Conservation (phyloP, 306 rosid species). For the Malus orientalis region DNA sequence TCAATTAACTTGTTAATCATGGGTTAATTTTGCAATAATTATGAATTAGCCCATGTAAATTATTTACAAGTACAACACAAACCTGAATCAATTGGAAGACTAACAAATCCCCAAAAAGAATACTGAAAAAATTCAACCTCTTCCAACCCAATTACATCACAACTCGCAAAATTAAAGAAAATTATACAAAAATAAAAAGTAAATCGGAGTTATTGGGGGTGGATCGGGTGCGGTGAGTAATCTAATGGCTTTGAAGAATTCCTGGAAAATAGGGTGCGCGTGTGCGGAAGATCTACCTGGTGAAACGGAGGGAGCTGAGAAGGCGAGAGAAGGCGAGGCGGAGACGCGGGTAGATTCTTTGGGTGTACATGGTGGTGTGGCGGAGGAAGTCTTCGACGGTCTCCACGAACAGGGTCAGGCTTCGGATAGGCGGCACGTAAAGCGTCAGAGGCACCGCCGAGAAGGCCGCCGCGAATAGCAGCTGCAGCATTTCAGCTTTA, state of each 20-base stretch:
- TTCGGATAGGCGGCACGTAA: conserved; percentile 81
- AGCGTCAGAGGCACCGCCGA: conserved; percentile 82
- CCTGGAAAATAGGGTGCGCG: neutral
- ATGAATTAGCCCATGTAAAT: neutral
- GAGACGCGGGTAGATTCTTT: conserved; percentile 43
- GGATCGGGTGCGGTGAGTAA: neutral
- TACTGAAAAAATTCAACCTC: neutral
- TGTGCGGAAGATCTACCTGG: conserved; percentile 23
- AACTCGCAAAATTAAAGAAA: neutral
- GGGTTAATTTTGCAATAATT: neutral
- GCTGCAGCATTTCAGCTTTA: conserved; percentile 48
- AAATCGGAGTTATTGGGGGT: neutral
- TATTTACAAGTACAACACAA: neutral
- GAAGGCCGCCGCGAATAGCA: conserved; percentile 79
- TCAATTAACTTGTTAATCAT: neutral
- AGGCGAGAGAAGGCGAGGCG: conserved; percentile 57
- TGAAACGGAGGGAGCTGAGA: conserved; percentile 32
- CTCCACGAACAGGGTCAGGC: conserved; percentile 59
- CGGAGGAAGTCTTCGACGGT: conserved; percentile 43
- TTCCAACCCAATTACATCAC: neutral
- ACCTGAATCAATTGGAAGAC: neutral
- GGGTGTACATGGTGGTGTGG: conserved; percentile 30
- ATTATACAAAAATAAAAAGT: neutral
- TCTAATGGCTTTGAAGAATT: neutral
- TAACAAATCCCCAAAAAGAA: neutral